Base-by-base conservation (phyloP, 2,329 filamentous ascomycete genomes). In the Lachnellula subtilissima region DNA sequence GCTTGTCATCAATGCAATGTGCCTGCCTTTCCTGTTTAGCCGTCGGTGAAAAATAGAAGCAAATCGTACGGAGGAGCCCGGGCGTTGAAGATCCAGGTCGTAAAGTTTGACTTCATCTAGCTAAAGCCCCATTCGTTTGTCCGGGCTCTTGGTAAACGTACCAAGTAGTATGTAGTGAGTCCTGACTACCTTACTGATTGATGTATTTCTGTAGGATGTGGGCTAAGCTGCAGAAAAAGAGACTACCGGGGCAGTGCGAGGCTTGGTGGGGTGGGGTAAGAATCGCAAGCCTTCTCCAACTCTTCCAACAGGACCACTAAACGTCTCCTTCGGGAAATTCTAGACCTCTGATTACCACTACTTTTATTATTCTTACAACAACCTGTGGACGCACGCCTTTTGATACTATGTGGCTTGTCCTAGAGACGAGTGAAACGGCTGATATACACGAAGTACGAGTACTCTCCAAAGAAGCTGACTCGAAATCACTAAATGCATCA, bases 21-120 rank as follows among this genome's bases (percentile, higher is more conserved):
- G 22, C 45, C 43, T 37, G 32, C 28, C n/a, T 23, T 43, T 22
- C 52, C 48, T 35, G 22, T 56, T 56, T 56, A 56, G 46, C 54
- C 54, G 54, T 52, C 50, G 50, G 50, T 40, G 48, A 39, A 50
- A 50, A 52, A 53, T 37, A 50, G 46, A 43, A 40, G 14, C 53
- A 52, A 23, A 46, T 52, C 42, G 19, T 19, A 52, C 15, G 25
- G 40, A 14, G 23, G 45, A 15, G n/a, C 45, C 22, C 37, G 39
- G 25, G 17, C 14, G 22, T 47, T 40, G 37, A 51, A 3, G 19
- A 42, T 17, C 36, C 40, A n/a, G 42, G 19, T 46, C 28, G 32
- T 17, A 47, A 43, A 22, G 42, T 52, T 52, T 52, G 50, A 36
- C 50, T 47, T 39, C 23, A 35, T 52, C 32, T 47, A 42, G 42